phyloP scores from a whole-genome alignment of 164 flowering plant genomes.

The Tetrastigma voinierianum region DNA sequence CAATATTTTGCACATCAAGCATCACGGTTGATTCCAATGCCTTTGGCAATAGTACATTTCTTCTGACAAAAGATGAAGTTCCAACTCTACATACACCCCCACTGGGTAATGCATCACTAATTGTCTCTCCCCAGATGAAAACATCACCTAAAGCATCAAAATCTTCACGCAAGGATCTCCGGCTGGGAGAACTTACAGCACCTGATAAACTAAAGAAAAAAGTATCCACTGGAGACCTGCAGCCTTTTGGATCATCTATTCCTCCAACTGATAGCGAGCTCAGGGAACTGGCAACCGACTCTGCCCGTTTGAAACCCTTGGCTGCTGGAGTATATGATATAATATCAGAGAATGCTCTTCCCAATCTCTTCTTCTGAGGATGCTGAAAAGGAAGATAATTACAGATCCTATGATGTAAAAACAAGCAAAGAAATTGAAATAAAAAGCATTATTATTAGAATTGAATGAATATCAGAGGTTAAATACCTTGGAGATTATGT shows the following conservation, averaged over 20 bases:
- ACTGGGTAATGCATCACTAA: slow-evolving; percentile 64
- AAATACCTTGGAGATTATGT: too few relatives aligned
- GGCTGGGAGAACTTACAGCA: slow-evolving; percentile 87
- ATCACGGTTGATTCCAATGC: slow-evolving; percentile 69
- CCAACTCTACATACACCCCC: slow-evolving; percentile 55
- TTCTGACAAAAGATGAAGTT: slow-evolving; percentile 31
- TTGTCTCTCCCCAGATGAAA: slow-evolving; percentile 85
- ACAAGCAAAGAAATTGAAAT: background rate
- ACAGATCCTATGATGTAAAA: slow-evolving; percentile 45
- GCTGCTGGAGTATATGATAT: slow-evolving; percentile 51
- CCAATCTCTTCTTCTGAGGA: slow-evolving; percentile 51
- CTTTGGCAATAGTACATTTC: slow-evolving; percentile 69
- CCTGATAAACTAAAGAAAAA: slow-evolving; percentile 84
- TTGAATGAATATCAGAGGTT: background rate
- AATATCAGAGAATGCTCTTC: slow-evolving; percentile 77
- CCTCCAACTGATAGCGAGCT: slow-evolving; percentile 31
- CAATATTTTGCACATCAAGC: slow-evolving; percentile 72
- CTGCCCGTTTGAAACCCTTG: slow-evolving; percentile 37
- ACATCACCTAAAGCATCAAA: slow-evolving; percentile 86
- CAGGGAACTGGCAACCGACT: slow-evolving; percentile 32
- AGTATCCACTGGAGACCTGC: slow-evolving; percentile 61
- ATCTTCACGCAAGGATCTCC: slow-evolving; percentile 72
- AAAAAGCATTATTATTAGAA: background rate
- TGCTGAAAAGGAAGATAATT: slow-evolving; percentile 47
- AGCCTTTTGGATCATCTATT: slow-evolving; percentile 48